Evolutionary conservation across 805 yeast species (phyloP).

Genomic region (Metschnikowia borealis): DNA sequence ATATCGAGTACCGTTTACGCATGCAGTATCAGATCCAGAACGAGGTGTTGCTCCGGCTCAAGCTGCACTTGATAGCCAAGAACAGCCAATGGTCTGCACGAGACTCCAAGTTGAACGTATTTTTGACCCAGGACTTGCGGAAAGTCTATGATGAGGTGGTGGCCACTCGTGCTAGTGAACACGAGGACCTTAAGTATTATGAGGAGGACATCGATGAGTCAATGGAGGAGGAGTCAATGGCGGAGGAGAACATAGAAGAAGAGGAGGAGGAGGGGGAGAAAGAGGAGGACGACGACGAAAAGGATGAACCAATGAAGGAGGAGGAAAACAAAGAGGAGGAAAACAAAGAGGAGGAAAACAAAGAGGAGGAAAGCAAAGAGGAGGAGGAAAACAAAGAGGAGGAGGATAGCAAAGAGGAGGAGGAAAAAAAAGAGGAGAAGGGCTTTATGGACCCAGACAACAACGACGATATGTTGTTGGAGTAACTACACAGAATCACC

Average conservation of each 20-base stretch:
- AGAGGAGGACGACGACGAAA: slow-evolving; percentile 11
- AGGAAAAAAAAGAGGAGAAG: neutral
- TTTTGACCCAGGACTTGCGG: slow-evolving; percentile 25
- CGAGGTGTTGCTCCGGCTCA: slow-evolving; percentile 31
- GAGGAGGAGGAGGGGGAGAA: slow-evolving; percentile 13
- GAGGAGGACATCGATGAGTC: slow-evolving; percentile 19
- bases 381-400: neutral
- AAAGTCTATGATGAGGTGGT: slow-evolving; percentile 27
- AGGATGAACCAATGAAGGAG: slow-evolving; percentile 16
- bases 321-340: slow-evolving; percentile 7
- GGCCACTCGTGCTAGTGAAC: slow-evolving; percentile 25
- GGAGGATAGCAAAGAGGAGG: neutral
- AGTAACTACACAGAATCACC: neutral
- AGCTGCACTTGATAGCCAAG: slow-evolving; percentile 26
- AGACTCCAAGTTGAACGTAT: slow-evolving; percentile 28
- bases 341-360: neutral
- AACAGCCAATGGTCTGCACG: slow-evolving; percentile 35
- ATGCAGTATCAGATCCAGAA: slow-evolving; percentile 31
- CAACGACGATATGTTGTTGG: slow-evolving; percentile 1
- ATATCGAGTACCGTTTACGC: slow-evolving; percentile 32
- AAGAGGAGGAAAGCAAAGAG: too few species aligned
- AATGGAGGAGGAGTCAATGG: slow-evolving; percentile 15
- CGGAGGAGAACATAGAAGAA: slow-evolving; percentile 9
- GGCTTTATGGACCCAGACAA: neutral
- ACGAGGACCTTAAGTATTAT: slow-evolving; percentile 24